Base-by-base conservation (phyloP, 2,329 filamentous ascomycete species). In the Exutisphaerella laricina region DNA sequence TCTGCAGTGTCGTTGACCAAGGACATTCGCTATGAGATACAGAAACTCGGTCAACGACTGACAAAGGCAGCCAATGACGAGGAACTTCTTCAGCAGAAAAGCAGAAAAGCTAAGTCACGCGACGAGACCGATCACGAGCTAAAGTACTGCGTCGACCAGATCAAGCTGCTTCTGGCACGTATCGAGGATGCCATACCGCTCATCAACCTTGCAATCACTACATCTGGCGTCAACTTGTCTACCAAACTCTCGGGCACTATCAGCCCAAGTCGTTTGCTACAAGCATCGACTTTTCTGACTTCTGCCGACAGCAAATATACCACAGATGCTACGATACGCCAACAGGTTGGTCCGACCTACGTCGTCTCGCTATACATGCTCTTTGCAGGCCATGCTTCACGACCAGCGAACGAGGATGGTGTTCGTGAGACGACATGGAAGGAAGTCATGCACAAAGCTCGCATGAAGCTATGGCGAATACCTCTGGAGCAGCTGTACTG, bases 121-220 rank as follows among this genome's bases (percentile, higher is more conserved):
- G 72, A 74, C 10, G 69, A 77, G 45, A 80, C 77, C 46, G 75
- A 82, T 43, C 65, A 70, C 2, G 82, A 90, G 58, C 70, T 95
- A 16, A 73, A 77, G 39, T 67, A 70, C 28, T 85, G 97, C 50
- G 79, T 90, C 39, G 61, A 69, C 8, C 85, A 89, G 33, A 90
- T 95, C 58, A 85, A 82, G 59, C 73, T 70, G 9, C 68, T 98
- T 2, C 74, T 97, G 2, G 68, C 71, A 8, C 79, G 84, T 6
- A 94, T 98, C 49, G 90, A 97, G 62, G 84, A 92, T 63, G 85
- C 90, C 9, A 87, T 97, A 8, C 90, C 90, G 0, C 72, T 95
- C 3, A 84, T 98, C 61, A 95, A 92, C 56, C 74, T 98, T 20
- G 92, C 92, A 42, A 94, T 98, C 52, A 92, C 88, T 1, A 90